Conservation (phyloP, 805 yeast species). For the Myxozyma udenii region DNA sequence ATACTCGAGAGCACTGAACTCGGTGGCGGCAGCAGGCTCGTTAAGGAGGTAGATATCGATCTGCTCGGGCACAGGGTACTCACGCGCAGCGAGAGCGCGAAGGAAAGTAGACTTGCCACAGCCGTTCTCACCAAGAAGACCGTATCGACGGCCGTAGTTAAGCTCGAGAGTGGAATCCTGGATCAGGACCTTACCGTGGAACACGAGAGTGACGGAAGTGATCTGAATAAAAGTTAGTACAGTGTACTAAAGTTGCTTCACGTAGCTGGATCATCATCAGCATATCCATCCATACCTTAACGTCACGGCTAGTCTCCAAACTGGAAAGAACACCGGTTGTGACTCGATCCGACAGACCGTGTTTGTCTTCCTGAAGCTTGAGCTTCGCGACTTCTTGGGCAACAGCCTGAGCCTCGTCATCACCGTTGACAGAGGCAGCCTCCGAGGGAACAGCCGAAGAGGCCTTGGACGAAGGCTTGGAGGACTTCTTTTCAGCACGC, state of each 20-base stretch:
- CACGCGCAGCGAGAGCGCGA: constrained; percentile 91
- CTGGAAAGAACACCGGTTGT: constrained; percentile 95
- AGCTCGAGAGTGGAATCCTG: constrained; percentile 90
- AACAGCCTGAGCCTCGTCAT: constrained; percentile 41
- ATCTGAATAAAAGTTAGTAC: constrained; percentile 8
- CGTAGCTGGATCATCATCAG: neutral
- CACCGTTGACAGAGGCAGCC: constrained; percentile 36
- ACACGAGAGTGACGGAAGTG: constrained; percentile 75
- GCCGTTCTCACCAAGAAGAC: constrained; percentile 96
- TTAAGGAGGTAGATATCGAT: constrained; percentile 90
- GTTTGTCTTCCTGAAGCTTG: constrained; percentile 88
- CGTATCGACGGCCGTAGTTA: constrained; percentile 96
- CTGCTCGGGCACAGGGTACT: constrained; percentile 88
- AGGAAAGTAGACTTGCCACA: constrained; percentile 97
- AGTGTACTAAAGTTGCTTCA: neutral
- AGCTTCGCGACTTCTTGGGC: constrained; percentile 77
- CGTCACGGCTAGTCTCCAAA: constrained; percentile 85
- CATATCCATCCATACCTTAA: constrained; percentile 58
- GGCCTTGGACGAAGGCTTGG: constrained; percentile 37
- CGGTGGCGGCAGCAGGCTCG: constrained; percentile 97
- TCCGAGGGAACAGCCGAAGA: constrained; percentile 36
- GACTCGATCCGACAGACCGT: constrained; percentile 95
- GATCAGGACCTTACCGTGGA: constrained; percentile 95
- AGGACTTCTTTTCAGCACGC: constrained; percentile 73
- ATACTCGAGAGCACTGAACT: constrained; percentile 87